A percentile compares a stretch with the other conserved stretches of the same genome.
These are phyloP conservation scores for Colletotrichum plurivorum DNA, from an alignment of 2,329 filamentous ascomycete species.

Conservation along the genomic window DNA sequence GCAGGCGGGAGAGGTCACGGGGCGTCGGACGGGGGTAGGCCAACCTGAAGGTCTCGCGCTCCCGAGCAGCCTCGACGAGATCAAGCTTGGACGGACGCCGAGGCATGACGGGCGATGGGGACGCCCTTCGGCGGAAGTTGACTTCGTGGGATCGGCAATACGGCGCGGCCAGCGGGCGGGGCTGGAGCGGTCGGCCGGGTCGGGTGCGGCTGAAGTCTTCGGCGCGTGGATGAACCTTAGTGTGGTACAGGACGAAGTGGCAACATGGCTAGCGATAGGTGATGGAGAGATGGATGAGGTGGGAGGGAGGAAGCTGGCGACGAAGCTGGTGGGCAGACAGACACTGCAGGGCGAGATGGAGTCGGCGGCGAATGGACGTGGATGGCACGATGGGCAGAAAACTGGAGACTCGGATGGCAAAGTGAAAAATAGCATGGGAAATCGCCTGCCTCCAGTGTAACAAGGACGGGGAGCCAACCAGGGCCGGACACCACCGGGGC, in stretches of 20 bases:
- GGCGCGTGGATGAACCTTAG: no score
- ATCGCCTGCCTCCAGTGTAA: no score
- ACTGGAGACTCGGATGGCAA: slow-evolving; percentile 26
- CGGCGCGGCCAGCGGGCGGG: no score
- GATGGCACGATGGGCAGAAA: slow-evolving; percentile 5
- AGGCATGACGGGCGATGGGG: background rate
- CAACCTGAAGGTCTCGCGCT: slow-evolving; percentile 49
- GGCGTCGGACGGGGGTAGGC: background rate
- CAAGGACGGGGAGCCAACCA: no score
- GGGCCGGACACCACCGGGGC: no score
- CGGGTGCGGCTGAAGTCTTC: no score
- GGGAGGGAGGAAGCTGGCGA: no score
- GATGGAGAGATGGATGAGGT: no score
- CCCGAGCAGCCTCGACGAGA: slow-evolving; percentile 44
- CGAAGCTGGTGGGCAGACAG: background rate
- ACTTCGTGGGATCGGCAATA: background rate
- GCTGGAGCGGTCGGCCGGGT: no score
- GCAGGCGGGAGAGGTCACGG: background rate
- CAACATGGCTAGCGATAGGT: no score
- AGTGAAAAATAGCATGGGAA: slow-evolving; percentile 22
- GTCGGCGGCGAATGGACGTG: background rate
- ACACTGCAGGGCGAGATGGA: background rate
- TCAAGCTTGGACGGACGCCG: background rate
- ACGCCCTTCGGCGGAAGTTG: no score
- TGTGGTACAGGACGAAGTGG: no score